A percentile compares a stretch with the other conserved stretches of the same genome.
phyloP scores from a whole-genome alignment of 2,329 filamentous ascomycete genomes.

The Colletotrichum brevisporum region DNA sequence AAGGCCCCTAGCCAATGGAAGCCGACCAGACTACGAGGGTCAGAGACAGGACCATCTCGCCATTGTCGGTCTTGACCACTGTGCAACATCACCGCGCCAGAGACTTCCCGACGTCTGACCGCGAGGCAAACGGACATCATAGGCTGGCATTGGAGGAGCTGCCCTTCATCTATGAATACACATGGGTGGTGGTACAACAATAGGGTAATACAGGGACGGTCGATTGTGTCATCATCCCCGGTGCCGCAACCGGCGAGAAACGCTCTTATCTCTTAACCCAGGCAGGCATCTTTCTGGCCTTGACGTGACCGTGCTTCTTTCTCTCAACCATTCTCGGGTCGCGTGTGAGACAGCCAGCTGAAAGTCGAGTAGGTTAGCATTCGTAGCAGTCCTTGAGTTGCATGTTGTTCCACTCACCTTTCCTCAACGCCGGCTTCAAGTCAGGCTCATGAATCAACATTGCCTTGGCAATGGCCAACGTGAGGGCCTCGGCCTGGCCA shows the following conservation, averaged over 20 bases:
- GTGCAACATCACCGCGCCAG: background rate
- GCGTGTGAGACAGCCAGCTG: conserved; percentile 93
- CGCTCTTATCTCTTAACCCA: conserved; percentile 87
- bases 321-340: conserved; percentile 95
- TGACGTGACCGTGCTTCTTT: conserved; percentile 96
- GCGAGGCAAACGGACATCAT: conserved; percentile 26
- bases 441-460: conserved; percentile 92
- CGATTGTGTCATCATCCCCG: background rate
- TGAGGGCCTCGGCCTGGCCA: conserved; percentile 95
- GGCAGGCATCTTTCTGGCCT: conserved; percentile 97
- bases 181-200: conserved; percentile 6
- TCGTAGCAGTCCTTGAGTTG: conserved; percentile 3
- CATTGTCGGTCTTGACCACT: conserved; percentile 8
- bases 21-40: background rate
- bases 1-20: background rate
- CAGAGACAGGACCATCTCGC: background rate
- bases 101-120: background rate
- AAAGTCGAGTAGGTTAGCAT: conserved; percentile 59
- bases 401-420: conserved; percentile 75
- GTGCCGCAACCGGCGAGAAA: conserved; percentile 12
- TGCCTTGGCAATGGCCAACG: conserved; percentile 89
- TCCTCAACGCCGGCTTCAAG: conserved; percentile 87
- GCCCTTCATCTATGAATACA: conserved; percentile 41
- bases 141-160: conserved; percentile 36
- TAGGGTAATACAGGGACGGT: background rate